Evolutionary conservation across 441 rosid species (phyloP).

Genomic region (Populus hybrid): DNA sequence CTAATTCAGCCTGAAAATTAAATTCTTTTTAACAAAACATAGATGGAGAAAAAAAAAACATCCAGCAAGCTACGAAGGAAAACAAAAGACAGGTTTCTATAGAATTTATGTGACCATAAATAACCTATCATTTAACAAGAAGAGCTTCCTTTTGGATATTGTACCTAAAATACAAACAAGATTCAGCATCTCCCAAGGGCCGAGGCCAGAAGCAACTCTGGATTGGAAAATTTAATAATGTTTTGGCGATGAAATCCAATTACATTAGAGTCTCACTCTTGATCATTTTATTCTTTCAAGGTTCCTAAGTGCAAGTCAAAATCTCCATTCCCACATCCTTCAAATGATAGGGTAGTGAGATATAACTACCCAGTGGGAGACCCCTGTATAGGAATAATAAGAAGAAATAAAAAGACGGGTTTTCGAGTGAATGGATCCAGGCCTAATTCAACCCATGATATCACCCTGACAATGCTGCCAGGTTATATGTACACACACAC

Average conservation of each 20-base stretch:
- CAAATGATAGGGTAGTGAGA: neutral
- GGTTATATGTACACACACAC: neutral
- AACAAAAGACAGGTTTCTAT: neutral
- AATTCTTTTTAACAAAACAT: neutral
- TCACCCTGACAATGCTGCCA: neutral
- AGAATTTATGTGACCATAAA: neutral
- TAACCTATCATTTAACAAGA: neutral
- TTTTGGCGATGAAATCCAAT: neutral
- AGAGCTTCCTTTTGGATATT: conserved; percentile 1
- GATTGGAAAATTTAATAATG: neutral
- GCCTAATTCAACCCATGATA: neutral
- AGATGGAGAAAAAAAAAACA: neutral
- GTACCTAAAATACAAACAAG: neutral
- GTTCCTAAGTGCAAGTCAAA: neutral
- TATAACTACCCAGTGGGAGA: neutral
- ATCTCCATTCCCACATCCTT: neutral
- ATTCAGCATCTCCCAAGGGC: neutral
- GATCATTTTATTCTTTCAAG: neutral
- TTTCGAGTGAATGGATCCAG: neutral
- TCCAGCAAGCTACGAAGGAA: neutral
- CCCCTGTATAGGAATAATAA: neutral
- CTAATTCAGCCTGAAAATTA: conserved; percentile 52
- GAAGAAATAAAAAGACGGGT: neutral
- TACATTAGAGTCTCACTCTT: neutral
- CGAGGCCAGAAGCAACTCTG: neutral